Percentiles rank a stretch among this genome's conserved stretches.
These are phyloP conservation scores for Conidiobolus incongruus DNA, from an alignment of 371 early-diverging fungal species.

Conservation along the genomic window DNA sequence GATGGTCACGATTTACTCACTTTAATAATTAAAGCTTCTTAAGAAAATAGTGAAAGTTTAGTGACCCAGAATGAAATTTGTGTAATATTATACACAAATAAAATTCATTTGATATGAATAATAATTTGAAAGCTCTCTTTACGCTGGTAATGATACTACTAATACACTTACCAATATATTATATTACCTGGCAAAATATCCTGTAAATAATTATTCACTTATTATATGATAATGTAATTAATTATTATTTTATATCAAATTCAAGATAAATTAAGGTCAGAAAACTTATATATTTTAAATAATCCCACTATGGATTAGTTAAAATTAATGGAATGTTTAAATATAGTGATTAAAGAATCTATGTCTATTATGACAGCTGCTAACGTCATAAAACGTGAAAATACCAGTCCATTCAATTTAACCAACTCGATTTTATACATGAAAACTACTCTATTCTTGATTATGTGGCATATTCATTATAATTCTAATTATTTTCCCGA, in stretches of 20 bases:
- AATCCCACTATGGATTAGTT: not conserved
- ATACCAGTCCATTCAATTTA: too few relatives aligned
- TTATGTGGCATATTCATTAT: not conserved
- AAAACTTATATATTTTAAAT: not conserved
- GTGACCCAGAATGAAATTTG: too few relatives aligned
- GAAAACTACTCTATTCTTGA: not conserved
- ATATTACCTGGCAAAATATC: not conserved
- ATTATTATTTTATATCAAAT: not conserved
- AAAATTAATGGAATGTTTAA: not conserved
- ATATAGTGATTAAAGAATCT: not conserved
- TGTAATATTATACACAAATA: too few relatives aligned
- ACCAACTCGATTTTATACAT: too few relatives aligned
- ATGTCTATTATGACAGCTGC: not conserved
- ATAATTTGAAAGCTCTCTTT: not conserved
- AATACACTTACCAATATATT: not conserved
- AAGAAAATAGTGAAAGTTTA: not conserved
- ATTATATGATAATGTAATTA: not conserved
- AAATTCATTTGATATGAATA: too few relatives aligned
- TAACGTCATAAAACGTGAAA: not conserved
- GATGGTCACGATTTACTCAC: not conserved
- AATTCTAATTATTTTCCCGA: not conserved
- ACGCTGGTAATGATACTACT: conserved; percentile 1
- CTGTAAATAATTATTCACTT: not conserved
- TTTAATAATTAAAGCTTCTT: not conserved
- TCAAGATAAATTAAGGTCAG: not conserved